phyloP scores from a whole-genome alignment of 345 rosid genomes.

The Linum trigynum region DNA sequence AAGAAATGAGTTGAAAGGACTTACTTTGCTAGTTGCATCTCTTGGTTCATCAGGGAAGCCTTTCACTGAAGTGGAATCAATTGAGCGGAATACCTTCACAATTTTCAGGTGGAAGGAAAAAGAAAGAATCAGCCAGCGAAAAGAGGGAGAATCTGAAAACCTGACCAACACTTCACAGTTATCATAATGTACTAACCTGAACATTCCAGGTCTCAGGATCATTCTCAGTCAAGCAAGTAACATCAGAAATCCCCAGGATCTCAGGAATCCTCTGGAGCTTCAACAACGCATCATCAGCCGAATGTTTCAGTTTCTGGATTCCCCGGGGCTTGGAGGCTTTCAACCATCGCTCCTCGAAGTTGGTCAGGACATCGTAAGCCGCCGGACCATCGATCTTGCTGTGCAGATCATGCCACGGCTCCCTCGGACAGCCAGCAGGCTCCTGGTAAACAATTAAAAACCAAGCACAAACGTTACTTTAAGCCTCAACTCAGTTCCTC shows the following conservation, averaged over 20 bases:
- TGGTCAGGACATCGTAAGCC: conserved; percentile 3
- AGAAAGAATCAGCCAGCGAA: not conserved
- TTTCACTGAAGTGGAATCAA: conserved; percentile 1
- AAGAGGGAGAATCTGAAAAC: not conserved
- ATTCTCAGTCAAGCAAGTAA: not conserved
- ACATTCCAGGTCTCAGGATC: conserved; percentile 5
- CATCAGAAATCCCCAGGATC: not conserved
- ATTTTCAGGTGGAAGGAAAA: not conserved
- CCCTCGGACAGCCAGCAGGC: not conserved
- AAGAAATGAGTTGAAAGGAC: not conserved
- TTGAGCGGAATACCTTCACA: not conserved
- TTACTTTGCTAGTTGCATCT: conserved; percentile 4
- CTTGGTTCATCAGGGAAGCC: conserved; percentile 4
- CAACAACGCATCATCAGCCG: not conserved
- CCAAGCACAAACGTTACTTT: too few species aligned
- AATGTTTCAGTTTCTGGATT: not conserved
- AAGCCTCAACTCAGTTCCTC: not conserved
- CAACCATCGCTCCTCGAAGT: conserved; percentile 4
- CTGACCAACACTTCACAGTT: not conserved
- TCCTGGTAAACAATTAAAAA: not conserved
- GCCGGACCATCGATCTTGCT: conserved; percentile 5
- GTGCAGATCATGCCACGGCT: conserved; percentile 8
- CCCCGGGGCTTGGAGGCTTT: conserved; percentile 3
- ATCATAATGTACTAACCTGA: not conserved
- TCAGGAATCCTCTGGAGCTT: conserved; percentile 3